These are phyloP conservation scores for Gentiana dahurica DNA, from an alignment of 257 asterid species.

Conservation along the genomic window DNA sequence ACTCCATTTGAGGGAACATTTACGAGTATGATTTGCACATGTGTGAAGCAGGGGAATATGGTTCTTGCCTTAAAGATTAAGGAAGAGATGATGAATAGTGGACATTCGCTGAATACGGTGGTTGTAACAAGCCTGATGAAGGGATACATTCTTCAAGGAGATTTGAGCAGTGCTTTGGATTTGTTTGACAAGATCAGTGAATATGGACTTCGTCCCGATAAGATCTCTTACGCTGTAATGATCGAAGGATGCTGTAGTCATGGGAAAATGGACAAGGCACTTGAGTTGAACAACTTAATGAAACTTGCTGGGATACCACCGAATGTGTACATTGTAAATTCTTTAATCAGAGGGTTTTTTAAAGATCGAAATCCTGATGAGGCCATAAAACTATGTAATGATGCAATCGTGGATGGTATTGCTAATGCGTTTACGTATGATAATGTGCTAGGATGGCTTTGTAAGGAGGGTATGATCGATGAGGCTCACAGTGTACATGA, in stretches of 20 bases:
- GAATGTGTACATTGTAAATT: conserved; percentile 38
- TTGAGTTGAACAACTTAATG: conserved; percentile 44
- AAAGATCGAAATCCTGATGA: conserved; percentile 27
- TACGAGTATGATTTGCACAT: conserved; percentile 40
- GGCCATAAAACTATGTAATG: conserved; percentile 43
- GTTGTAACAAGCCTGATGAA: conserved; percentile 82
- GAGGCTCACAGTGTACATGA: conserved; percentile 47
- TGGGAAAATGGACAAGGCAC: conserved; percentile 48
- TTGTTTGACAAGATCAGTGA: conserved; percentile 39
- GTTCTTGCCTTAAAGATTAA: conserved; percentile 50
- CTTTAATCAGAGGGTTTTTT: conserved; percentile 56
- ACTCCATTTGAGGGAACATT: conserved; percentile 50
- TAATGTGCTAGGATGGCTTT: conserved; percentile 45
- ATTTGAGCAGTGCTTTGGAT: conserved; percentile 45
- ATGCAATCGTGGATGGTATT: conserved; percentile 42
- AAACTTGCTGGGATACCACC: conserved; percentile 51
- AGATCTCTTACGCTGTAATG: conserved; percentile 72
- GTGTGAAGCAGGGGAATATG: conserved; percentile 57
- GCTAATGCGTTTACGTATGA: conserved; percentile 63
- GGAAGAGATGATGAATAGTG: conserved; percentile 63
- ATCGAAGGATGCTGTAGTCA: conserved; percentile 65
- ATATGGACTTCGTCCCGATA: conserved; percentile 52
- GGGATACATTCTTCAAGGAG: conserved; percentile 59
- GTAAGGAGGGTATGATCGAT: conserved; percentile 36
- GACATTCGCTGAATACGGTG: conserved; percentile 51